Evolutionary conservation across 352 stramenopile genomes (phyloP), one percentile per base, ranked within the genome.

Genomic region (Blastocystis sp.): DNA sequence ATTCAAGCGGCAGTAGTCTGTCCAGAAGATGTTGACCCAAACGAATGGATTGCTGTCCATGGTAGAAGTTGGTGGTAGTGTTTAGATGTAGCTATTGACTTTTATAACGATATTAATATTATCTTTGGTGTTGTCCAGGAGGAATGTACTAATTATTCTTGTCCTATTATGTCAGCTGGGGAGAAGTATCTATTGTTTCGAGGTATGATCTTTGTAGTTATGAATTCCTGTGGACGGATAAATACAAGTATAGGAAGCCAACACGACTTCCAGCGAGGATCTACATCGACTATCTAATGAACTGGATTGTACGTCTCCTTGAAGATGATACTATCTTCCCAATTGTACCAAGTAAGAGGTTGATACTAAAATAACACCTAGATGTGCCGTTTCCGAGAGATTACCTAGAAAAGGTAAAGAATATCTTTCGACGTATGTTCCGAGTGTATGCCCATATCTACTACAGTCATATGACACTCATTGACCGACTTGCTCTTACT

Each of bases 21-120:
- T 83, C 71, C 71, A 16, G 71, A 83, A 35, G 71, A 42, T 27
- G 46, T 83, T 52, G 71, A 83, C 46, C 54, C 42, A 6, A 83
- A 83, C 39, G 71, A 83, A 27, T 83, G 71, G 71, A 83, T 83
- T 51, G 71, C 71, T 32, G 71, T 83, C 11, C 71, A 83, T 67
- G 51, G 71, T 83, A 32, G 2, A 16, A n/a, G 0, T 29, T 46
- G 1, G n/a, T 16, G 19, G 1, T 16, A 58, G 51, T 52, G 16
- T 16, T 83, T 42, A 83, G 11, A 12, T 37, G 7, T 59, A 83
- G 71, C 46, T 4, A 59, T 83, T 67, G 71, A 83, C 52, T 83
- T 83, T 43, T 83, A 83, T 42, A 83, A 83, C 46, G 71, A 83
- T 27, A 37, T 83, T 29, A 65, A n/a, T 67, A 83, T 83, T 32